Conservation (phyloP, 164 flowering plant species). For the Piper longum region DNA sequence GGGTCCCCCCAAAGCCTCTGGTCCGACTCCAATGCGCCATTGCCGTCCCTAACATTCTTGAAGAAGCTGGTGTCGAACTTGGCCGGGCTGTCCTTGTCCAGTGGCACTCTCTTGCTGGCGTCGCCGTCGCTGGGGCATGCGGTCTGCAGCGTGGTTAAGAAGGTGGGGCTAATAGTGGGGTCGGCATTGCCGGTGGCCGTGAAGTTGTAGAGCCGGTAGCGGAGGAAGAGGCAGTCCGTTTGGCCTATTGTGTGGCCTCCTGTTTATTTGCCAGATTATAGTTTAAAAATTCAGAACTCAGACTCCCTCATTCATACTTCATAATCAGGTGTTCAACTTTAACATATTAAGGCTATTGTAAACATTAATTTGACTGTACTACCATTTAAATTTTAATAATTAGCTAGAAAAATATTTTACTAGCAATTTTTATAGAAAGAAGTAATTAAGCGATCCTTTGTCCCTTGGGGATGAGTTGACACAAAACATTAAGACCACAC, state of each 20-base stretch:
- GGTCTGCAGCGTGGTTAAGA: conserved; percentile 24
- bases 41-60: conserved; percentile 47
- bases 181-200: conserved; percentile 54
- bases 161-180: conserved; percentile 38
- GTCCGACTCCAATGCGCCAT: conserved; percentile 62
- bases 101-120: conserved; percentile 33
- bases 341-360: no score
- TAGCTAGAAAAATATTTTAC: not conserved
- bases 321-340: no score
- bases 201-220: conserved; percentile 62
- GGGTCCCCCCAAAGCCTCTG: conserved; percentile 56
- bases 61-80: conserved; percentile 48
- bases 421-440: not conserved
- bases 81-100: conserved; percentile 41
- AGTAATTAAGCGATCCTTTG: no score
- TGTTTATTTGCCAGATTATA: conserved; percentile 8
- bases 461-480: no score
- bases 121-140: conserved; percentile 44
- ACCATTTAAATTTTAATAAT: no score
- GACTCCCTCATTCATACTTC: no score
- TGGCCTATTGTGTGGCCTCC: conserved; percentile 79
- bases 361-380: no score
- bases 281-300: no score
- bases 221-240: conserved; percentile 44
- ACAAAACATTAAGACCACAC: no score